Evolutionary conservation across 140 eudicot species (phyloP).

Genomic region (Senecio squalidus): DNA sequence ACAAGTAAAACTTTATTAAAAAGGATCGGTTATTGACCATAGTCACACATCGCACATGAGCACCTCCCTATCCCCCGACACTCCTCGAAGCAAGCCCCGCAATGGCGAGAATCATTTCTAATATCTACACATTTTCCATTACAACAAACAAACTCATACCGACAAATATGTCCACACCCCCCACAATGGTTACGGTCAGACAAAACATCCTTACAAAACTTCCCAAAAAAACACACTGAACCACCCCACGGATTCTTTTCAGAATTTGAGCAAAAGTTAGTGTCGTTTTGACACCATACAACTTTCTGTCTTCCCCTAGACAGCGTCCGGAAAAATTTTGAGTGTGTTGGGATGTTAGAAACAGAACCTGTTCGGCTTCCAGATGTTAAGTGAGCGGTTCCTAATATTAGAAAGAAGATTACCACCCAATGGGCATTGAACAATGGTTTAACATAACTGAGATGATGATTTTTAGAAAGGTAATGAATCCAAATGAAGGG

Average conservation of each 20-base stretch:
- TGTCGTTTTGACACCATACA: slow-evolving; percentile 37
- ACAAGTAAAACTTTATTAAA: not conserved
- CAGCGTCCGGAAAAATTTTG: slow-evolving; percentile 41
- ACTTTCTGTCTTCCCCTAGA: slow-evolving; percentile 32
- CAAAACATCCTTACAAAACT: slow-evolving; percentile 41
- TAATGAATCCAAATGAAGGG: not conserved
- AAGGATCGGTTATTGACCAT: slow-evolving; percentile 22
- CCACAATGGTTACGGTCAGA: slow-evolving; percentile 43
- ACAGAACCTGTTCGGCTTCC: slow-evolving; percentile 17
- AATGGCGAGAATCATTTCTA: slow-evolving; percentile 39
- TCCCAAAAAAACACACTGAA: slow-evolving; percentile 39
- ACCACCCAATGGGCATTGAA: not conserved
- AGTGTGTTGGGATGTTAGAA: slow-evolving; percentile 33
- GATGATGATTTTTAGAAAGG: slow-evolving; percentile 15
- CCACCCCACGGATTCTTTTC: slow-evolving; percentile 54
- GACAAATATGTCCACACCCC: slow-evolving; percentile 40
- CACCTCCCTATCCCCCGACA: slow-evolving; percentile 34
- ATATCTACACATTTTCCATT: slow-evolving; percentile 45
- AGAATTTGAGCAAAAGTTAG: slow-evolving; percentile 27
- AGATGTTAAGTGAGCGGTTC: slow-evolving; percentile 13
- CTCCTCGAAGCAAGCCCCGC: slow-evolving; percentile 45
- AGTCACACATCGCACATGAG: slow-evolving; percentile 46
- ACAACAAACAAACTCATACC: slow-evolving; percentile 39
- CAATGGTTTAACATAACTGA: not conserved
- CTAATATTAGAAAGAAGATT: slow-evolving; percentile 18